Base-by-base conservation (phyloP, 1,284 basidiomycete species). In the Cerioporus squamosus region DNA sequence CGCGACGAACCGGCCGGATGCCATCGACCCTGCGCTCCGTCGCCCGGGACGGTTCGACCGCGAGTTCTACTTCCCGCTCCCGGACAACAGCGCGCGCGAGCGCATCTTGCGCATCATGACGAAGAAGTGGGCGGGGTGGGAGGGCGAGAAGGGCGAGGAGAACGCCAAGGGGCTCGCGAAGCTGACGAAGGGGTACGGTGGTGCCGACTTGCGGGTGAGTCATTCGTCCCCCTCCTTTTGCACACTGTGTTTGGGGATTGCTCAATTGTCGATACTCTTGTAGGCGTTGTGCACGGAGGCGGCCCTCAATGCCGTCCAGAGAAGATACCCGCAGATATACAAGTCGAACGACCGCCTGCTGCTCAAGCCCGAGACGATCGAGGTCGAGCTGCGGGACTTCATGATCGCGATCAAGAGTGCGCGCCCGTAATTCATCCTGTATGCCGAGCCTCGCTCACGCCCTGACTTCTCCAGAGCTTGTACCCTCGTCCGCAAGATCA, bases 51-150 rank as follows among this genome's bases (percentile, higher is more conserved):
- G 97, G 51, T 99, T 99, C 71, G 97, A 99, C 74, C 82, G 97
- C 62, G 97, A 99, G 74, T 99, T 99, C 75, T 99, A 98, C 77
- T 99, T 99, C 77, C 93, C 94, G 0, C 75, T 99, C 26, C 97
- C 97, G 0, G 88, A 87, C 29, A 72, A 91, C 15, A 89, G 91
- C 31, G 97, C 95, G 2, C 79, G 97, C 55, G 88, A 92, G 71
- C 91, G 88, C 74, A 99, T 99, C 67, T 77, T 99, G 68, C 78
- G 83, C 20, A 98, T 99, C 69, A 95, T 98, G 83, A 98, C 97
- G 20, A 84, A 79, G 62, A 88, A 88, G 45, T 99, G 97, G 97
- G 84, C 87, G 8, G 95, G 94, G 0, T 95, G 93, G 83, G 83
- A 90, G 2, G 83, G 79, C 5, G 81, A 86, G 60, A 79, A 75